Percentiles rank a stretch among this genome's conserved stretches.
phyloP scores from a whole-genome alignment of 2,329 filamentous ascomycete genomes.

The Colletotrichum phormii region DNA sequence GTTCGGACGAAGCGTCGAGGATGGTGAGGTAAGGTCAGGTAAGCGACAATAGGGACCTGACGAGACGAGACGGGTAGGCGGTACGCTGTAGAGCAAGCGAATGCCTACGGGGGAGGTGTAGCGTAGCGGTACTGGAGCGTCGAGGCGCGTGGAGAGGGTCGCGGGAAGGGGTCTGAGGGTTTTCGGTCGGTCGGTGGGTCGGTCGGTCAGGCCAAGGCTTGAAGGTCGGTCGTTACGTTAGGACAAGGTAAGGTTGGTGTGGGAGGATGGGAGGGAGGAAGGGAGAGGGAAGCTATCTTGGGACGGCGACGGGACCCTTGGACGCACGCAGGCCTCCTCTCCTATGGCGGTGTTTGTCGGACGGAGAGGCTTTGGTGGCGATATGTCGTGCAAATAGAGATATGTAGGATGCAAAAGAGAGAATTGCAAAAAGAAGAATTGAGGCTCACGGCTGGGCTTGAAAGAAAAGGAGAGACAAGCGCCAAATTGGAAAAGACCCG shows the following conservation, averaged over 20 bases:
- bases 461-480: slow-evolving; percentile 20
- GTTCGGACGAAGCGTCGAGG: slow-evolving; percentile 31
- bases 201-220: not conserved
- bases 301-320: not conserved
- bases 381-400: not conserved
- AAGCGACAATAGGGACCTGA: not conserved
- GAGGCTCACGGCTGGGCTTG: slow-evolving; percentile 6
- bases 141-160: slow-evolving; percentile 1
- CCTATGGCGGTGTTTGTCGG: not conserved
- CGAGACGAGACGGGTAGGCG: not conserved
- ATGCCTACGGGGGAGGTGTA: slow-evolving; percentile 20
- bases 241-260: not conserved
- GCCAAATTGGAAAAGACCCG: not conserved
- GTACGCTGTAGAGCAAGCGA: slow-evolving; percentile 32
- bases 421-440: not conserved
- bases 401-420: not conserved
- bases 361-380: not conserved
- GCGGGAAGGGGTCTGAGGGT: slow-evolving; percentile 25
- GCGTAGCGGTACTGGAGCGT: not conserved
- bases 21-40: slow-evolving; percentile 5
- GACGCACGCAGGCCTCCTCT: not conserved
- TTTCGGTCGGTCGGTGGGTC: slow-evolving; percentile 6
- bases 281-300: not conserved
- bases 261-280: not conserved
- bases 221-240: not conserved